Evolutionary conservation across 306 rosid species (phyloP), one percentile per base, ranked within the genome.

Genomic region (Cicer chorassanicum): DNA sequence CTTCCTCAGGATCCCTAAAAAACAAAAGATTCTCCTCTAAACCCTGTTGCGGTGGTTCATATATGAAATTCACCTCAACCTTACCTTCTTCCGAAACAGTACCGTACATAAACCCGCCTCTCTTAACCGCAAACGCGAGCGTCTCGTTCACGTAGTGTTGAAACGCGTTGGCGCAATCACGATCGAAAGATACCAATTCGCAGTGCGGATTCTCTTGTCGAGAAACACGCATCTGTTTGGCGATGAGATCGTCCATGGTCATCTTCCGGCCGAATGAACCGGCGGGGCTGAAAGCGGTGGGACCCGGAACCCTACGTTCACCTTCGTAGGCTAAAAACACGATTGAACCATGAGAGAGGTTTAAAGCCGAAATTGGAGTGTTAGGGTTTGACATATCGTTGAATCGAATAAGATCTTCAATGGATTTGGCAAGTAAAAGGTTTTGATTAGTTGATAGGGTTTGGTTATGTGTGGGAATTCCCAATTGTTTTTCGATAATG

Each of bases 231-330:
- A 89, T 89, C 87, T 95, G 99, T 73, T 85, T 92, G 2, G 99
- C 99, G 76, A 95, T 90, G 18, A 95, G 92, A 72, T 95, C 99
- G 46, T 92, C 99, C 99, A 95, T 92, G 6, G 99, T 95, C 99
- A 95, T 95, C 87, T 92, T 95, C 4, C 96, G 90, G 44, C 99
- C 99, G 67, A 95, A 95, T 5, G 98, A 92, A 5, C 99, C 99
- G 10, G 98, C 90, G 0, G 96, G 93, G 68, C 64, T 73, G 81
- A 92, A 68, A 5, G 83, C 70, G 6, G 77, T 4, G 4, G 84
- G 99, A 0, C 99, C 93, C 1, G 88, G 57, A 39, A 95, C 92
- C 36, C 78, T 83, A 13, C 98, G 96, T 59, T 92, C 97, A 8
- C 96, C 98, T 8, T 87, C 91, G 88, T 95, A 92, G 44, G 90